Base-by-base conservation (phyloP, 345 rosid species). In the Geranium brycei region DNA sequence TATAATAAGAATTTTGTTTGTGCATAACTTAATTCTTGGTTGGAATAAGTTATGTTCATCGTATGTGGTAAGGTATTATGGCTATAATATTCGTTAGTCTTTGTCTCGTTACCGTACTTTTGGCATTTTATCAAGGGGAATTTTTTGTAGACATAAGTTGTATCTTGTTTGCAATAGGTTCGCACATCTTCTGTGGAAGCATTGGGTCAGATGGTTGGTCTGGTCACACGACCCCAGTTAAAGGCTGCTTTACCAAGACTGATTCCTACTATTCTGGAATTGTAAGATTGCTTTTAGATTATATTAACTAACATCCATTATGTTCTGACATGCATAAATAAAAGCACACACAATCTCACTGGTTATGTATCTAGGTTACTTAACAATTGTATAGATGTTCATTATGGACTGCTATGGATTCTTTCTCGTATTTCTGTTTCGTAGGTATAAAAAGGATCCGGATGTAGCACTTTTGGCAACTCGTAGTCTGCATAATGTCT, bases 161-260 rank as follows among this genome's bases (percentile, higher is more conserved):
- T 58, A 75, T 72, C 53, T 69, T 73, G 71, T 67, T 72, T 76
- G 72, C 63, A 71, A 69, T 70, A 92, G 98, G 93, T 89, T 57
- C 95, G 93, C 31, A 76, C 81, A 58, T 83, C 89, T 63, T 84
- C 98, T 70, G 89, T 92, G 63, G 96, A 92, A 78, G 98, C 96
- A 62, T 76, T 92, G 73, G 96, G 98, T 71, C 98, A 92, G 72
- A 87, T 92, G 96, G 93, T 89, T 71, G 91, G 95, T 75, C 93
- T 92, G 74, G 76, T 92, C 72, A 79, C 87, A 23, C 78, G 98
- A 66, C 66, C 91, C 59, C 86, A 89, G 68, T 80, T 92, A 65
- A 92, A 89, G 76, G 83, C 93, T 63, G 96, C 98, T 71, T 76
- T 92, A 80, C 95, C 96, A 28, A 84, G 88, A 76, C 87, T 92